Conservation (phyloP, 2,329 filamentous ascomycete species). For the Didymella exigua region DNA sequence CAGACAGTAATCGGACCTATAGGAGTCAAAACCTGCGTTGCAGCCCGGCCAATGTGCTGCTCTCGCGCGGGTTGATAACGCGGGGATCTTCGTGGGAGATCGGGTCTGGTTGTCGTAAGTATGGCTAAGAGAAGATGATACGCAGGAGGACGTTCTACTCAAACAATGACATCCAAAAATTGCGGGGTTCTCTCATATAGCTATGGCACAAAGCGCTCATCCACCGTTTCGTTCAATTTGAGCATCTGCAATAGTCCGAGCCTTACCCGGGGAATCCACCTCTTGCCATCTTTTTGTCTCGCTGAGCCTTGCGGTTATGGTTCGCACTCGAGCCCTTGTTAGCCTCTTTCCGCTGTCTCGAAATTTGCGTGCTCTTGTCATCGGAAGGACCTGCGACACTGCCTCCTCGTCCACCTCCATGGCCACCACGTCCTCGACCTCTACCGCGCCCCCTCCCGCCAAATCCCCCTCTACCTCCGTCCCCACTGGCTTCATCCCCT, state of each 20-base stretch:
- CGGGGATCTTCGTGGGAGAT: background rate
- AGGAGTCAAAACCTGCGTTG: too few species aligned
- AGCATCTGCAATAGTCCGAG: background rate
- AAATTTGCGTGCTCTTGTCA: constrained; percentile 73
- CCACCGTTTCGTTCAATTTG: background rate
- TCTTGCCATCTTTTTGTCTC: constrained; percentile 66
- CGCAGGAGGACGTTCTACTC: too few species aligned
- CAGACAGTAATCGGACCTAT: background rate
- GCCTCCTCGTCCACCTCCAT: constrained; percentile 46
- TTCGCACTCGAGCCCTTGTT: constrained; percentile 83
- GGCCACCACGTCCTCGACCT: constrained; percentile 42
- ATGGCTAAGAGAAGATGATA: too few species aligned
- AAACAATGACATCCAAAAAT: background rate
- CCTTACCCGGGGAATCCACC: constrained; percentile 56
- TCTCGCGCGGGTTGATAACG: background rate
- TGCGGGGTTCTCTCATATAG: too few species aligned
- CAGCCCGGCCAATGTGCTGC: background rate
- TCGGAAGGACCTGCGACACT: constrained; percentile 69
- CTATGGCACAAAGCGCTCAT: background rate
- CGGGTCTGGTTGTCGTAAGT: background rate
- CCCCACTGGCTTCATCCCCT: constrained; percentile 57
- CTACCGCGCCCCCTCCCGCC: constrained; percentile 45
- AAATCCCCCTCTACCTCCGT: constrained; percentile 52
- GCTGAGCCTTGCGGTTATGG: constrained; percentile 78
- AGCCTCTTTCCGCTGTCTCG: constrained; percentile 78